Percentiles rank a stretch among this genome's conserved stretches.
phyloP scores from a whole-genome alignment of 495 filamentous ascomycete species.

The Staphylotrichum tortipilum region DNA sequence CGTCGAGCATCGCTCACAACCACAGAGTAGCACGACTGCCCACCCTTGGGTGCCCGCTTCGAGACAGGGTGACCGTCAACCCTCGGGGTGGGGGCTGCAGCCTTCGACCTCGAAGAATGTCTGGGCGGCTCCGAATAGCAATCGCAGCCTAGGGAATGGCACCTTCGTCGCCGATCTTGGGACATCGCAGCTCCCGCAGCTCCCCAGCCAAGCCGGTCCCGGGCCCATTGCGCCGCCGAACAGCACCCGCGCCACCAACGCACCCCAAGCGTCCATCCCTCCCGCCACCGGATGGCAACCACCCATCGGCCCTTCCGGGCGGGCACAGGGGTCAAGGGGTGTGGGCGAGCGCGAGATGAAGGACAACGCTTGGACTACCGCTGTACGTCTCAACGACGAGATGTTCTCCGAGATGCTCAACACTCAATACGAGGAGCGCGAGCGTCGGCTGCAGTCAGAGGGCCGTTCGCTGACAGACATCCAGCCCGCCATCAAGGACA shows the following conservation, averaged over 20 bases:
- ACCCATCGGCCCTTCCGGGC: conserved; percentile 34
- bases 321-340: conserved; percentile 4
- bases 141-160: conserved; percentile 68
- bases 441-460: conserved; percentile 22
- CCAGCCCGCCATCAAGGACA: conserved; percentile 50
- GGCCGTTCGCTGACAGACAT: conserved; percentile 23
- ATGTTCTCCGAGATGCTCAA: conserved; percentile 19
- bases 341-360: conserved; percentile 3
- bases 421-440: conserved; percentile 19
- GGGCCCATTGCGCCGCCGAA: conserved; percentile 36
- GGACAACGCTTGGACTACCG: conserved; percentile 5
- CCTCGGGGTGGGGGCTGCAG: conserved; percentile 27
- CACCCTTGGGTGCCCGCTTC: conserved; percentile 17
- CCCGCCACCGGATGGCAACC: conserved; percentile 18
- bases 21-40: conserved; percentile 9
- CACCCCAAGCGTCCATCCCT: background rate
- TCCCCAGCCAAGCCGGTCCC: conserved; percentile 31
- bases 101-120: conserved; percentile 49
- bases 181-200: conserved; percentile 30
- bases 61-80: conserved; percentile 28
- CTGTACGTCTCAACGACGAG: conserved; percentile 20
- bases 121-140: conserved; percentile 66
- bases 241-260: conserved; percentile 1
- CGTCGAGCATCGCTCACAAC: conserved; percentile 12
- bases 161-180: conserved; percentile 60